A percentile compares a stretch with the other conserved stretches of the same genome.
Conservation (phyloP, 2,329 filamentous ascomycete genomes). For the Xylaria sp. region DNA sequence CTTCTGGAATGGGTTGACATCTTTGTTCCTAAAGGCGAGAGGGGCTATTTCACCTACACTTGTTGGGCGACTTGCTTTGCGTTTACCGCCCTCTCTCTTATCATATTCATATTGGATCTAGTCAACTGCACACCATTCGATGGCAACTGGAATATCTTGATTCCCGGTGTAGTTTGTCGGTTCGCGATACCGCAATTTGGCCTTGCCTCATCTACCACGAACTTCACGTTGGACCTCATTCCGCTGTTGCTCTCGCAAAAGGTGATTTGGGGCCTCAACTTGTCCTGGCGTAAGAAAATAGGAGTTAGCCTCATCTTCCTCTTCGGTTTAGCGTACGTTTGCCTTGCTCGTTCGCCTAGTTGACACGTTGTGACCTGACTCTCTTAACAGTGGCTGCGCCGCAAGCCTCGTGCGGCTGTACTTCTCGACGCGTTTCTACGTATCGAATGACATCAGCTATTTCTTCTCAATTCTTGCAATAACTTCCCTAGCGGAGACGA, state of each 20-base stretch:
- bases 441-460: conserved; percentile 30
- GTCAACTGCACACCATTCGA: conserved; percentile 35
- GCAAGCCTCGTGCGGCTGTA: conserved; percentile 24
- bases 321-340: conserved; percentile 28
- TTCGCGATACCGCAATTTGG: conserved; percentile 27
- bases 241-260: conserved; percentile 28
- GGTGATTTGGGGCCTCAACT: conserved; percentile 32
- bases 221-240: conserved; percentile 28
- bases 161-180: conserved; percentile 24
- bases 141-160: conserved; percentile 27
- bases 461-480: conserved; percentile 31
- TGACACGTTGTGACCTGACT: neutral
- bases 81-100: conserved; percentile 21
- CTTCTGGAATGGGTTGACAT: conserved; percentile 30
- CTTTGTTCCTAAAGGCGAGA: conserved; percentile 27
- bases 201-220: conserved; percentile 21
- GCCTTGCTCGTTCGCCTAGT: neutral
- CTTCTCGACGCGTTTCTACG: conserved; percentile 29
- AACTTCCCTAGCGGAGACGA: conserved; percentile 27
- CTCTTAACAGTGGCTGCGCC: conserved; percentile 11
- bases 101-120: conserved; percentile 30
- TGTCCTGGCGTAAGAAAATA: conserved; percentile 26
- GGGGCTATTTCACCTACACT: conserved; percentile 26
- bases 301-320: conserved; percentile 35
- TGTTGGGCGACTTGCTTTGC: conserved; percentile 11